Conservation (phyloP, 192 early-diverging fungal species). For the Phlyctochytrium arcticum region DNA sequence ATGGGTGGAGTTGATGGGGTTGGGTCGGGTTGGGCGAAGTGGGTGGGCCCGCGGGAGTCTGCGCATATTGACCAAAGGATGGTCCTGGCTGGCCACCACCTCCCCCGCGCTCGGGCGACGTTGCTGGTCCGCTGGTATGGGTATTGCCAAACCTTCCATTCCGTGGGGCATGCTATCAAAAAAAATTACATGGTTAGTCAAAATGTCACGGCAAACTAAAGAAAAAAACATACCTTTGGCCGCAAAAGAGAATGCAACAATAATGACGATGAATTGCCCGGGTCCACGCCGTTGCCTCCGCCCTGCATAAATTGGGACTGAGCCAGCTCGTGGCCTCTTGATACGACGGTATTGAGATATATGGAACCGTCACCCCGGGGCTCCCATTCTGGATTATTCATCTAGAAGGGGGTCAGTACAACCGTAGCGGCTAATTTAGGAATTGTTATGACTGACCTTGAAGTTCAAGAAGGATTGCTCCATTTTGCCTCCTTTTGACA, state of each 20-base stretch:
- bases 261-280: slow-evolving; percentile 12
- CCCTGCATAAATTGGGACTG: background rate
- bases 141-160: slow-evolving; percentile 25
- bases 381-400: slow-evolving; percentile 92
- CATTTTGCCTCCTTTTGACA: slow-evolving; percentile 94
- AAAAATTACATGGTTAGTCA: too few relatives aligned
- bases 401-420: slow-evolving; percentile 29
- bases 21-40: too few relatives aligned
- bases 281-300: background rate
- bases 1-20: background rate
- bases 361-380: slow-evolving; percentile 72
- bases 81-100: too few relatives aligned
- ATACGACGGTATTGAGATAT: slow-evolving; percentile 67
- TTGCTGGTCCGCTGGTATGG: too few relatives aligned
- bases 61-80: too few relatives aligned
- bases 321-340: background rate
- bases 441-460: slow-evolving; percentile 51
- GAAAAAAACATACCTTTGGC: slow-evolving; percentile 11
- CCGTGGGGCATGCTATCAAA: too few relatives aligned
- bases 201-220: too few relatives aligned
- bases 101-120: too few relatives aligned
- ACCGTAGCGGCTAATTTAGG: too few relatives aligned
- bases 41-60: too few relatives aligned
- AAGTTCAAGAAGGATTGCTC: slow-evolving; percentile 96
- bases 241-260: slow-evolving; percentile 18